Evolutionary conservation across 78 protist genomes (phyloP), one percentile per base, ranked within the genome.

Genomic region (Dictyostelium intermedium): DNA sequence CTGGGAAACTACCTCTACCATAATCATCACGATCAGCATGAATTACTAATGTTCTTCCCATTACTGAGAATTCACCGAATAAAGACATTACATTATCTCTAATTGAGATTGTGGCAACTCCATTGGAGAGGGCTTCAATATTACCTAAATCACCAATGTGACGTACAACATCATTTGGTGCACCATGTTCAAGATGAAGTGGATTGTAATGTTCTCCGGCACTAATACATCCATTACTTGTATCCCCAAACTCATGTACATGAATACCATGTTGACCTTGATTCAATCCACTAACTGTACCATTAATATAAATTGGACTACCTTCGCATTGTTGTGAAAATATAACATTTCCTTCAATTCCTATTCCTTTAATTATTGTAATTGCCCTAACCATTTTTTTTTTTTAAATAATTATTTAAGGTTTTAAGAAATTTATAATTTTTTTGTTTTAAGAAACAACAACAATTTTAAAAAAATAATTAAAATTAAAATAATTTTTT

Each of bases 141-240:
- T 76, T 76, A 5, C 82, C 82, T n/a, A 76, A n/a, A n/a, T 76
- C 82, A 76, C 82, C 82, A 39, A 39, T 27, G 41, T 76, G 82
- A n/a, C 82, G 37, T 5, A 16, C 20, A 20, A 1, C 0, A 43
- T 16, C 23, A 1, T 30, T 13, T 10, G 45, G 79, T 13, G 53
- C 53, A 2, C 82, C 82, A 39, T 76, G 82, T n/a, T 23, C 56
- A 5, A 9, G 23, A 20, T n/a, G 23, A 20, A 23, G 3, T 8
- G 82, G 82, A 76, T 76, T 76, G n/a, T n/a, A 76, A n/a, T 76
- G 82, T 1, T 25, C 56, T 23, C 56, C 34, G 2, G 79, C 43
- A n/a, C 53, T 37, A 23, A 76, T 76, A 76, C 82, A 76, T 5
- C 82, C 82, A 76, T 76, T 76, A 5, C 16, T 1, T 39, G 61